Base-by-base conservation (phyloP, 2,329 filamentous ascomycete genomes). In the Alternaria consortialis region DNA sequence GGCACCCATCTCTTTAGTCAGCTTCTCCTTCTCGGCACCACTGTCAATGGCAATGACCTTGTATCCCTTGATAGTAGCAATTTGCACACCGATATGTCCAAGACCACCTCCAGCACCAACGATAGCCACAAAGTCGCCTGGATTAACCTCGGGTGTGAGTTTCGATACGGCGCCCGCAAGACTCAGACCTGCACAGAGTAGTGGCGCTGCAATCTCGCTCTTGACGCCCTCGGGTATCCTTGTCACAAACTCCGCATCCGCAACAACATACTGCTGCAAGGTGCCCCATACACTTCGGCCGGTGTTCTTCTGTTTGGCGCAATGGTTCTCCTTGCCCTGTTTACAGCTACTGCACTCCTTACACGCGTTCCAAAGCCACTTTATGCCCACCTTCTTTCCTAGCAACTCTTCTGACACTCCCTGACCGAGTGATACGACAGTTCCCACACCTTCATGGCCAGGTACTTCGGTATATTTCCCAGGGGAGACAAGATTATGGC, bases 91-190 rank as follows among this genome's bases (percentile, higher is more conserved):
- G 67, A 95, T 84, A 56, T 86, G 88, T 29, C 92, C 92, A 55
- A 97, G 85, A 64, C 92, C 91, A 75, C 93, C 92, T 60, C 92
- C 92, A 25, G 92, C 93, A 71, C 93, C 93, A 56, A 95, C 91
- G 67, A 97, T 90, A 64, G 91, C 93, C 13, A 97, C 88, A 23
- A 84, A 89, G 76, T 95, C 88, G 20, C 92, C 92, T 2, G 91
- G 87, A 48, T 85, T 82, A 29, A 86, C 88, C 47, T 88, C 88
- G 0, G 91, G 92, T 78, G 93, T 90, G 13, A 90, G 90, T 82
- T 93, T 94, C 83, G 94, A 95, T 58, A 94, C 91, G 2, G 91
- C 84, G 0, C 93, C 92, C 1, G 93, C 96, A 40, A 97, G 82
- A 27, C 92, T 77, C 23, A 78, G 46, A 13, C 76, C 75, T 20